phyloP scores from a whole-genome alignment of 2,329 filamentous ascomycete genomes.

The Colletotrichum sp. region DNA sequence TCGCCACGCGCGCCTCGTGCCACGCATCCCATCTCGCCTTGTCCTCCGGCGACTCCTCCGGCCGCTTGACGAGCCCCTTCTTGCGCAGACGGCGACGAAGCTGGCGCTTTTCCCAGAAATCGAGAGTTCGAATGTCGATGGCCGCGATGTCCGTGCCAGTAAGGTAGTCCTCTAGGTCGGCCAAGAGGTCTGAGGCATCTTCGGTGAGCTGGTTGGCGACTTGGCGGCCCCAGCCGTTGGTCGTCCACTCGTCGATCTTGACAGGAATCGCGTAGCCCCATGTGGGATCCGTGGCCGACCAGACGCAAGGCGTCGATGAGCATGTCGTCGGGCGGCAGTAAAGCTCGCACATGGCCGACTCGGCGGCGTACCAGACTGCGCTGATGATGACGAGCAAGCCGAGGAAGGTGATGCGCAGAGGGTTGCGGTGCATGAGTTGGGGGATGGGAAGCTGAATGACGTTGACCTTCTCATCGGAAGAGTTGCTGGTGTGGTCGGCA shows the following conservation, averaged over 20 bases:
- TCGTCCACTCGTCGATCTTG: constrained; percentile 67
- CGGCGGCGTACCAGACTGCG: constrained; percentile 59
- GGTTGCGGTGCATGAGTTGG: constrained; percentile 46
- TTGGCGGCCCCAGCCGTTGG: constrained; percentile 53
- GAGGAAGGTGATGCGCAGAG: constrained; percentile 52
- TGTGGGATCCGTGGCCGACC: constrained; percentile 62
- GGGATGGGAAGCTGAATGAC: constrained; percentile 46
- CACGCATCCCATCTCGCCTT: constrained; percentile 49
- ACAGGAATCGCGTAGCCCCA: constrained; percentile 66
- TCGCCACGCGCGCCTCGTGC: constrained; percentile 43
- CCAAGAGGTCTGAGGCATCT: constrained; percentile 50
- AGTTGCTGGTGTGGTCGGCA: background rate
- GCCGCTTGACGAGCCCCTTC: constrained; percentile 44
- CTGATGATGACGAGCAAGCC: constrained; percentile 50
- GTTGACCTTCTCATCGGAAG: constrained; percentile 1
- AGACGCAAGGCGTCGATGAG: constrained; percentile 52
- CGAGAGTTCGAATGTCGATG: constrained; percentile 47
- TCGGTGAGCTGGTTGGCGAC: constrained; percentile 42
- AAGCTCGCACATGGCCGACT: constrained; percentile 55
- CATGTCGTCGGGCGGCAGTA: constrained; percentile 63
- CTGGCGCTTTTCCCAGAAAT: constrained; percentile 51
- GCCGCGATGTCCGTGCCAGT: constrained; percentile 50
- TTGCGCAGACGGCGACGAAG: constrained; percentile 56
- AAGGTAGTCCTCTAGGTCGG: constrained; percentile 52
- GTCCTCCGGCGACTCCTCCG: constrained; percentile 44